Evolutionary conservation across 2,329 filamentous ascomycete genomes (phyloP), one percentile per base, ranked within the genome.

Genomic region (Daldinia sp.): DNA sequence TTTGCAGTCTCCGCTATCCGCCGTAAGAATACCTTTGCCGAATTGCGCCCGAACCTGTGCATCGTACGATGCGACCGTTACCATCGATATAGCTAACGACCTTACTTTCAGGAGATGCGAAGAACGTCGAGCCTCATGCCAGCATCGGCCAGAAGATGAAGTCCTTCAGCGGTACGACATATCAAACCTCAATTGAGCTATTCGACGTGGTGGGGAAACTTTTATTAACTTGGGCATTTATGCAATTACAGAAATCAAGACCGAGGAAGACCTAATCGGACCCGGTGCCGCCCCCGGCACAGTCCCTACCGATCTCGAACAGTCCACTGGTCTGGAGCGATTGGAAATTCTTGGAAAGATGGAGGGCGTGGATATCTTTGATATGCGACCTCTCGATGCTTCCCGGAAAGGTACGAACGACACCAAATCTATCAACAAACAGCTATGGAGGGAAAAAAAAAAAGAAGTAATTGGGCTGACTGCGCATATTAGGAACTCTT

Each of bases 341-440:
- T 89, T 99, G 76, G 96, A 99, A 85, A 96, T 99, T 79, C 88
- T 99, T 81, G 96, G 96, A 84, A 99, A 99, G 90, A 97, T 98
- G 92, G 93, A 98, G 87, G 94, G 96, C 74, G 86, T 98, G 78
- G 96, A 99, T 81, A 87, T 98, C 81, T 99, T 99, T 86, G 94
- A 99, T 85, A 97, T 98, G 96, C 91, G 90, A 83, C 96, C 96
- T 72, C 89, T 99, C 77, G 96, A 98, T 82, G 87, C 95, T 72
- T 96, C 92, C 82, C 91, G 96, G 80, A 89, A 88, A 83, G 95
- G 95, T 93, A 87, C 54, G 72, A 6, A 37, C 2, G 20, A 15
- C 1, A 50, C 18, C 12, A 28, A 35, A 51, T 26, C 35, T 65
- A 10, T 39, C 18, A 35, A 13, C 35, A 37, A 23, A 41, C 13